A percentile compares a stretch with the other conserved stretches of the same genome.
Evolutionary conservation across 1,284 basidiomycete genomes (phyloP).

Genomic region (Coriolopsis trogii): DNA sequence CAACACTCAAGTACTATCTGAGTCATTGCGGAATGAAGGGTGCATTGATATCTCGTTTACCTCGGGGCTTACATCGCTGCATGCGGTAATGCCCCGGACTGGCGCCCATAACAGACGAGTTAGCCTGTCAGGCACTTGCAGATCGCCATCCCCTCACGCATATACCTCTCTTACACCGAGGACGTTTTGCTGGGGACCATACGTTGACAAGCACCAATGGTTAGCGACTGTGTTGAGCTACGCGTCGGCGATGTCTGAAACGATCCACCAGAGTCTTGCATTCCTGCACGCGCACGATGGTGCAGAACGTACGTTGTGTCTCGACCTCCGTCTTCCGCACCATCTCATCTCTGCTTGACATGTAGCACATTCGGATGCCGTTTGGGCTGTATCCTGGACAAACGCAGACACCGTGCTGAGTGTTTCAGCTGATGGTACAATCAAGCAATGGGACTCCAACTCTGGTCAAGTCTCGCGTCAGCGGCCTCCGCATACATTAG

Average conservation of each 20-base stretch:
- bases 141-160: no score
- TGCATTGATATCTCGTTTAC: no score
- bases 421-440: slow-evolving; percentile 73
- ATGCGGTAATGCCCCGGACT: no score
- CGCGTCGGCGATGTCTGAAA: slow-evolving; percentile 5
- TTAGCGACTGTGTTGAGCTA: background rate
- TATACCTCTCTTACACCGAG: no score
- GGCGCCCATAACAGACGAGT: no score
- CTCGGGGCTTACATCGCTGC: no score
- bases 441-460: slow-evolving; percentile 69
- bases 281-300: slow-evolving; percentile 72
- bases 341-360: slow-evolving; percentile 10
- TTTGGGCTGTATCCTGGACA: slow-evolving; percentile 84
- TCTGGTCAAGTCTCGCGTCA: slow-evolving; percentile 67
- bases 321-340: slow-evolving; percentile 7
- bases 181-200: no score
- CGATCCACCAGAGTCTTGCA: slow-evolving; percentile 59
- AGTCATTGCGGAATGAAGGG: no score
- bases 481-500: slow-evolving; percentile 72
- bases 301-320: slow-evolving; percentile 63
- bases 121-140: no score
- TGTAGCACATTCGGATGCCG: slow-evolving; percentile 79
- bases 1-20: no score
- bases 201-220: background rate
- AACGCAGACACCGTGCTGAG: slow-evolving; percentile 63